Evolutionary conservation across 805 yeast species (phyloP).

Genomic region (Torulaspora maleeae): DNA sequence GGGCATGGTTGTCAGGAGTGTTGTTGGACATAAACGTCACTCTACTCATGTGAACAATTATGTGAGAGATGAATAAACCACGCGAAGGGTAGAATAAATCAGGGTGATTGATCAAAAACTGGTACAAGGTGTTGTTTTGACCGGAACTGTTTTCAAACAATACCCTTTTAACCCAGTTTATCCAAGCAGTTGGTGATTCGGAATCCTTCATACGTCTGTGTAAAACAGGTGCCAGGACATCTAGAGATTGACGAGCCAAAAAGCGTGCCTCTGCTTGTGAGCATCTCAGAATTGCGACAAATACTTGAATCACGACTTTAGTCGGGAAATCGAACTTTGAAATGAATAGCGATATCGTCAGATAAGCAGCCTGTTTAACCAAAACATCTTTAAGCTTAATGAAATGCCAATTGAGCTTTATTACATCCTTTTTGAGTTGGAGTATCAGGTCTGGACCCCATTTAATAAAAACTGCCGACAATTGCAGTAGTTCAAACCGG

Average conservation of each 20-base stretch:
- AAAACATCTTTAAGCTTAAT: constrained; percentile 83
- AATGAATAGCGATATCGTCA: constrained; percentile 80
- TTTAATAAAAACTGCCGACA: constrained; percentile 71
- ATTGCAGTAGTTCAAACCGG: constrained; percentile 71
- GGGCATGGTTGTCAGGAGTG: constrained; percentile 70
- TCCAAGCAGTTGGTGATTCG: constrained; percentile 60
- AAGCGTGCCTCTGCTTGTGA: constrained; percentile 80
- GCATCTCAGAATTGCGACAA: constrained; percentile 81
- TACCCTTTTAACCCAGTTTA: constrained; percentile 91
- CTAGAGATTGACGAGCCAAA: constrained; percentile 82
- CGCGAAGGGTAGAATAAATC: constrained; percentile 80
- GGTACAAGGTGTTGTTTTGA: constrained; percentile 83
- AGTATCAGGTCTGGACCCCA: constrained; percentile 57
- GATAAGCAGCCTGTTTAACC: constrained; percentile 89
- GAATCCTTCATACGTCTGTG: constrained; percentile 54
- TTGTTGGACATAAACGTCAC: constrained; percentile 73
- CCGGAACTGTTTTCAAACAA: constrained; percentile 83
- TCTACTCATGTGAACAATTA: constrained; percentile 89
- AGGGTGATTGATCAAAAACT: constrained; percentile 80
- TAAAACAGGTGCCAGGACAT: constrained; percentile 82
- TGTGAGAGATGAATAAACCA: constrained; percentile 82
- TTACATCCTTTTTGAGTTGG: constrained; percentile 72
- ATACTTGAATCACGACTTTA: constrained; percentile 83
- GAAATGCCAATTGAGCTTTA: constrained; percentile 91
- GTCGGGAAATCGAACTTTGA: constrained; percentile 84